Conservation (phyloP, 192 early-diverging fungal species). For the Coemansia javaensis region DNA sequence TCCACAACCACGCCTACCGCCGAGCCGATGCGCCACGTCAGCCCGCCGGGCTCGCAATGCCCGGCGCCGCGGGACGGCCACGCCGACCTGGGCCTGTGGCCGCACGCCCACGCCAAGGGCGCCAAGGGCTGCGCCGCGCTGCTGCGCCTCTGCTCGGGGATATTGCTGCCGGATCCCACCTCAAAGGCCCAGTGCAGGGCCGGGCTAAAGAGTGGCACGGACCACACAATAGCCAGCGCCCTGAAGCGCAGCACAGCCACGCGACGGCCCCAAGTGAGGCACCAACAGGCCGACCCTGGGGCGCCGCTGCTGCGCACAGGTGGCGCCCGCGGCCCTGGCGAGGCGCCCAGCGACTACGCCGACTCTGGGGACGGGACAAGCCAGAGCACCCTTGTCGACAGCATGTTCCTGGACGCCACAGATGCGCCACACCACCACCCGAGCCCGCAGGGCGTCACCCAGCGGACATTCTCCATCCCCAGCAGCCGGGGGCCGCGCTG, state of each 20-base stretch:
- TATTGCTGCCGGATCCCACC: too few relatives aligned
- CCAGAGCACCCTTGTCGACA: constrained; percentile 20
- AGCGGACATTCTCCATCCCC: not conserved
- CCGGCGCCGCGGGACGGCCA: too few relatives aligned
- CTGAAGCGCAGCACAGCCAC: not conserved
- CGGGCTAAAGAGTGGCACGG: not conserved
- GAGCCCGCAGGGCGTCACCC: not conserved
- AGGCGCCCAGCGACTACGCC: not conserved
- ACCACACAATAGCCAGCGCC: not conserved
- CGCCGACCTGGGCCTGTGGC: too few relatives aligned
- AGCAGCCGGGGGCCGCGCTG: not conserved
- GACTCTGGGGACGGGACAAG: constrained; percentile 15
- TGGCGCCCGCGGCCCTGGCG: too few relatives aligned
- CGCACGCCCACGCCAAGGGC: too few relatives aligned
- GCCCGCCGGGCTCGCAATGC: too few relatives aligned
- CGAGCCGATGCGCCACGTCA: too few relatives aligned
- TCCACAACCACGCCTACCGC: too few relatives aligned
- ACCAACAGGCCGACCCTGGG: not conserved
- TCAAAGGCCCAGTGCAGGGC: not conserved
- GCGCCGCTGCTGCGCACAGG: not conserved
- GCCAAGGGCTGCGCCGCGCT: too few relatives aligned
- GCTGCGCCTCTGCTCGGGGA: too few relatives aligned
- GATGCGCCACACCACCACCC: not conserved
- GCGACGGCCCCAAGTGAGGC: not conserved
- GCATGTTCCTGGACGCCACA: not conserved